phyloP scores from a whole-genome alignment of 371 early-diverging fungal genomes.

The Apophysomyces trapeziformis region DNA sequence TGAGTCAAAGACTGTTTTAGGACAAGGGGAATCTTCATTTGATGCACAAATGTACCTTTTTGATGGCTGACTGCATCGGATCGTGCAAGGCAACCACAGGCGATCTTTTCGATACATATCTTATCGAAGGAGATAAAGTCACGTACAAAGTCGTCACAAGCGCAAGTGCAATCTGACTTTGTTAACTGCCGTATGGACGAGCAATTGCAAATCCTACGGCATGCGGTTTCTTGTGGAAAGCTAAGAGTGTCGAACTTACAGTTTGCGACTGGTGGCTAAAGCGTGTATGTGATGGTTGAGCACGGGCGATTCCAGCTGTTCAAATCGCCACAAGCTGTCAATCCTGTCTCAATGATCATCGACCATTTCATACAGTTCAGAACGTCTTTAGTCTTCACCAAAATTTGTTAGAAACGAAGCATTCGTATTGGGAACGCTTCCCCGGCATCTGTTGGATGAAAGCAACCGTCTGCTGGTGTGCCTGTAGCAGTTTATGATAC shows the following conservation, averaged over 20 bases:
- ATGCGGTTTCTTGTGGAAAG: constrained; percentile 1
- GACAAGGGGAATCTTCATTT: too few relatives aligned
- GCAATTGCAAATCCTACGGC: constrained; percentile 3
- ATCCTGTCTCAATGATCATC: not conserved
- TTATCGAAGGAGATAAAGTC: constrained; percentile 6
- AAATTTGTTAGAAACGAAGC: too few relatives aligned
- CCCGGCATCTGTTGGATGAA: too few relatives aligned
- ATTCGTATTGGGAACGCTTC: too few relatives aligned
- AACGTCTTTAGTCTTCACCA: too few relatives aligned
- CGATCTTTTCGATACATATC: too few relatives aligned
- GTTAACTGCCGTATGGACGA: not conserved
- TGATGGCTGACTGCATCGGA: too few relatives aligned
- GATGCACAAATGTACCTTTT: too few relatives aligned
- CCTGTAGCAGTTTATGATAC: too few relatives aligned
- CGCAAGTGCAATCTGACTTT: constrained; percentile 14
- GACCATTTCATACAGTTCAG: constrained; percentile 10
- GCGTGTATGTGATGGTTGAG: constrained; percentile 11
- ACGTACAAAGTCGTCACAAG: not conserved
- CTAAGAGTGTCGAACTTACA: constrained; percentile 2
- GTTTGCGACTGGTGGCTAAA: constrained; percentile 8
- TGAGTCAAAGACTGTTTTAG: too few relatives aligned
- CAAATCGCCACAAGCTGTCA: not conserved
- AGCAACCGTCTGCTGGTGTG: too few relatives aligned
- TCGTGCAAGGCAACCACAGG: too few relatives aligned
- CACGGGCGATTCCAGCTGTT: not conserved